A percentile compares a stretch with the other conserved stretches of the same genome.
phyloP scores from a whole-genome alignment of 2,329 filamentous ascomycete species.

The Talaromyces sp. region DNA sequence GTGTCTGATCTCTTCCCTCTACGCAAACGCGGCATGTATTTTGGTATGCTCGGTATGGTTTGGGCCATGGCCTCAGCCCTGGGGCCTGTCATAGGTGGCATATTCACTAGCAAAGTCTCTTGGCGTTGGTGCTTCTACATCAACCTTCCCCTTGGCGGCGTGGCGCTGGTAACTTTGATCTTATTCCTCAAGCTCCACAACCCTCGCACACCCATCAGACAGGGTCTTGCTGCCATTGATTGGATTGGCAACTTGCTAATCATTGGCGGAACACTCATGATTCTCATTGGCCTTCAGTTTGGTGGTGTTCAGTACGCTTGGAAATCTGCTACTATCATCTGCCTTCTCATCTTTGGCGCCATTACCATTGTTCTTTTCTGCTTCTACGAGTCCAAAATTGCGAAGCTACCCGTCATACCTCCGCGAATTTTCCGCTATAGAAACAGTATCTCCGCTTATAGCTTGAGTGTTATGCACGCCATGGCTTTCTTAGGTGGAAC shows the following conservation, averaged over 20 bases:
- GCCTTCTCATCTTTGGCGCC: slow-evolving; percentile 49
- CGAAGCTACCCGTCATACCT: slow-evolving; percentile 22
- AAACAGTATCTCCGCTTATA: slow-evolving; percentile 39
- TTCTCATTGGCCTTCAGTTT: slow-evolving; percentile 53
- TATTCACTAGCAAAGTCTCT: slow-evolving; percentile 53
- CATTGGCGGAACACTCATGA: slow-evolving; percentile 41
- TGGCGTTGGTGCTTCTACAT: slow-evolving; percentile 55
- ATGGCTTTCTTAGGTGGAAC: slow-evolving; percentile 70
- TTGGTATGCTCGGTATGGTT: slow-evolving; percentile 39
- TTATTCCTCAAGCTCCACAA: slow-evolving; percentile 56
- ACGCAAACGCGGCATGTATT: slow-evolving; percentile 39
- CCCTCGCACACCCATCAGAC: slow-evolving; percentile 49
- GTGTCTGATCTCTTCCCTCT: slow-evolving; percentile 49
- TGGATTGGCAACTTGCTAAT: slow-evolving; percentile 47
- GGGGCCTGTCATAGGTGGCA: slow-evolving; percentile 57
- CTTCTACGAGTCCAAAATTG: slow-evolving; percentile 33
- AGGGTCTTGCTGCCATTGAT: slow-evolving; percentile 50
- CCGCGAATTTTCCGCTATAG: slow-evolving; percentile 47
- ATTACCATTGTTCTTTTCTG: slow-evolving; percentile 26
- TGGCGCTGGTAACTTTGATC: slow-evolving; percentile 46
- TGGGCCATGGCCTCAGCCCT: slow-evolving; percentile 52
- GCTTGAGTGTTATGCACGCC: slow-evolving; percentile 66
- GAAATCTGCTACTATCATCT: slow-evolving; percentile 52
- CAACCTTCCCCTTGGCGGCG: slow-evolving; percentile 41
- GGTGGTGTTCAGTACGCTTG: slow-evolving; percentile 56